Evolutionary conservation across 495 filamentous ascomycete species (phyloP).

Genomic region (Lophiostoma macrostomum): DNA sequence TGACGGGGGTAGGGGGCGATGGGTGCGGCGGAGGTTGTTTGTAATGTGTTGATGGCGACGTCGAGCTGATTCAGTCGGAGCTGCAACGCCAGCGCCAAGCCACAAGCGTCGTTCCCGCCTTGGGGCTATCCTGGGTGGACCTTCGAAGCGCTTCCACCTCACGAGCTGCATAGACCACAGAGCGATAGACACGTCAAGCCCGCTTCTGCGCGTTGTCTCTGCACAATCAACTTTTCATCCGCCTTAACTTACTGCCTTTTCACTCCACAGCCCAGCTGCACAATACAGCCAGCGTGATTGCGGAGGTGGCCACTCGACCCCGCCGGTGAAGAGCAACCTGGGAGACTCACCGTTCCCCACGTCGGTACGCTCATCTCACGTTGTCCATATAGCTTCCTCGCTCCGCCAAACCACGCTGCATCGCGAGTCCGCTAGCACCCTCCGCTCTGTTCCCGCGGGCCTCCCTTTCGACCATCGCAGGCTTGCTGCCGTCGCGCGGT

Average conservation of each 20-base stretch:
- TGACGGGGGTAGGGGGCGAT: background rate
- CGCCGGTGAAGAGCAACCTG: slow-evolving; percentile 14
- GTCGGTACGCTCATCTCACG: background rate
- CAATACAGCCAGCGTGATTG: background rate
- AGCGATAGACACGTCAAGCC: slow-evolving; percentile 25
- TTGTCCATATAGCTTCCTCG: background rate
- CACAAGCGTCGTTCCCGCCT: slow-evolving; percentile 2
- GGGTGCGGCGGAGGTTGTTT: slow-evolving; percentile 5
- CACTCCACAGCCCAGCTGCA: background rate
- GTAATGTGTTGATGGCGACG: slow-evolving; percentile 21
- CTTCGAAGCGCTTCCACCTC: slow-evolving; percentile 5
- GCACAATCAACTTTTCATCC: background rate
- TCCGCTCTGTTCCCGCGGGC: background rate
- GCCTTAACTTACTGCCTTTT: background rate
- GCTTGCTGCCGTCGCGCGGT: background rate
- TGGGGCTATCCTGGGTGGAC: slow-evolving; percentile 1
- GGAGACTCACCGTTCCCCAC: background rate
- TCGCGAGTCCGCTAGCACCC: too few species aligned
- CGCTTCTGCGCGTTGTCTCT: background rate
- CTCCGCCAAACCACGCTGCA: too few species aligned
- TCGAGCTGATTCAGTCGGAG: slow-evolving; percentile 15
- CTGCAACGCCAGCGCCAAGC: too few species aligned
- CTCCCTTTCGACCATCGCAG: background rate
- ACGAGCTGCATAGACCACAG: slow-evolving; percentile 21
- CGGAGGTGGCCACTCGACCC: background rate